Evolutionary conservation across 495 filamentous ascomycete genomes (phyloP).

Genomic region (Penicillium mononematosum): DNA sequence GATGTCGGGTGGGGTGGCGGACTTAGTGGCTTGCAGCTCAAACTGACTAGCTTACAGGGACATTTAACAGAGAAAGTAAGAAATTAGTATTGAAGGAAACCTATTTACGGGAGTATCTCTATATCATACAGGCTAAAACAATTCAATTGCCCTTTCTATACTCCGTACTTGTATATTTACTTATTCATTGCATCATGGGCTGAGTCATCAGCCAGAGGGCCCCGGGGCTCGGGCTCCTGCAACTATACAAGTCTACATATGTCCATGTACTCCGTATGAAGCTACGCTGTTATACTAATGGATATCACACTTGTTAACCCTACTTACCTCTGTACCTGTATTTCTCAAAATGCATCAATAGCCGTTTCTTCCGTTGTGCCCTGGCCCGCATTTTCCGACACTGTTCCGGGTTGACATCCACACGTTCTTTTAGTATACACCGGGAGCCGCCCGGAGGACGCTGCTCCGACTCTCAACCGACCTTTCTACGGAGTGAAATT

Average conservation of each 20-base stretch:
- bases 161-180: neutral
- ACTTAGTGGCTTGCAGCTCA: neutral
- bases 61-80: too few species aligned
- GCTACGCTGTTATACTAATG: neutral
- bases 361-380: constrained; percentile 3
- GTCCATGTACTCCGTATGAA: too few species aligned
- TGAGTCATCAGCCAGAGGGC: constrained; percentile 4
- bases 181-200: constrained; percentile 6
- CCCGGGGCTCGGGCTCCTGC: neutral
- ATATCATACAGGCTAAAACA: neutral
- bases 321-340: neutral
- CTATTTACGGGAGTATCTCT: neutral
- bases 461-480: constrained; percentile 28
- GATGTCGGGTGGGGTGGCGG: constrained; percentile 34
- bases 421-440: constrained; percentile 22
- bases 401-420: constrained; percentile 13
- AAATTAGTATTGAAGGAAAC: neutral
- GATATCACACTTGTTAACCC: neutral
- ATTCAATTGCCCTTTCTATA: constrained; percentile 4
- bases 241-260: too few species aligned
- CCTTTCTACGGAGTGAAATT: constrained; percentile 16
- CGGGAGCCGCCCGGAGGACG: constrained; percentile 36
- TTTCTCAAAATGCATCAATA: neutral
- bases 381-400: constrained; percentile 12
- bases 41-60: neutral